Percentiles rank a stretch among this genome's conserved stretches.
phyloP scores from a whole-genome alignment of 768 basidiomycete species.

The Leccinum uliginosum region DNA sequence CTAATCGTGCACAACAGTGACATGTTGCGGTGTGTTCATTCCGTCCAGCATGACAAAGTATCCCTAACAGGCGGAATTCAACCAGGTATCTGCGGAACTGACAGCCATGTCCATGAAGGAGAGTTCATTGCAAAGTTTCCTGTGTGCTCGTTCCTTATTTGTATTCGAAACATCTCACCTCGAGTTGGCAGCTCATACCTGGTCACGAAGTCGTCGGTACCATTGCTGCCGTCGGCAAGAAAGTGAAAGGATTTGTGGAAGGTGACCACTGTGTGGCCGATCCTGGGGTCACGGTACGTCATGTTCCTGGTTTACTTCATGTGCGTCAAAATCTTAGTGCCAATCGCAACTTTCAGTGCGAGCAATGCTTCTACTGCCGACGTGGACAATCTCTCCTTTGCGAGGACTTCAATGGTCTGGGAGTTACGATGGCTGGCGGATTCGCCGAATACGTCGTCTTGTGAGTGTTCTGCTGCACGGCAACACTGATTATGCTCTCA shows the following conservation, averaged over 20 bases:
- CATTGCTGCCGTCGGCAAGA: conserved; percentile 67
- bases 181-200: conserved; percentile 49
- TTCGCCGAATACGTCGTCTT: conserved; percentile 84
- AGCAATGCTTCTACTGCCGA: conserved; percentile 79
- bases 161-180: neutral
- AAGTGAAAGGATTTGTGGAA: conserved; percentile 63
- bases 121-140: conserved; percentile 62
- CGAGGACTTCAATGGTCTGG: conserved; percentile 74
- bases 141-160: conserved; percentile 4
- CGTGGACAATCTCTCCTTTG: conserved; percentile 73
- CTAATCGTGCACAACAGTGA: conserved; percentile 25
- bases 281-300: conserved; percentile 58
- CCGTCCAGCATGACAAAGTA: neutral
- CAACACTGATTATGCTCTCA: neutral
- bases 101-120: conserved; percentile 54
- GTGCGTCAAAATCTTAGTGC: neutral
- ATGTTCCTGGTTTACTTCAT: conserved; percentile 2
- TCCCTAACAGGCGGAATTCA: neutral
- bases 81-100: conserved; percentile 52
- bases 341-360: conserved; percentile 47
- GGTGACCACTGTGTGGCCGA: conserved; percentile 85
- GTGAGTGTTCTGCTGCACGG: conserved; percentile 38
- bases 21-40: conserved; percentile 34
- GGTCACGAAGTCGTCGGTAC: conserved; percentile 69
- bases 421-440: conserved; percentile 75